Evolutionary conservation across 768 basidiomycete genomes (phyloP).

Genomic region (Coprinopsis sp.): DNA sequence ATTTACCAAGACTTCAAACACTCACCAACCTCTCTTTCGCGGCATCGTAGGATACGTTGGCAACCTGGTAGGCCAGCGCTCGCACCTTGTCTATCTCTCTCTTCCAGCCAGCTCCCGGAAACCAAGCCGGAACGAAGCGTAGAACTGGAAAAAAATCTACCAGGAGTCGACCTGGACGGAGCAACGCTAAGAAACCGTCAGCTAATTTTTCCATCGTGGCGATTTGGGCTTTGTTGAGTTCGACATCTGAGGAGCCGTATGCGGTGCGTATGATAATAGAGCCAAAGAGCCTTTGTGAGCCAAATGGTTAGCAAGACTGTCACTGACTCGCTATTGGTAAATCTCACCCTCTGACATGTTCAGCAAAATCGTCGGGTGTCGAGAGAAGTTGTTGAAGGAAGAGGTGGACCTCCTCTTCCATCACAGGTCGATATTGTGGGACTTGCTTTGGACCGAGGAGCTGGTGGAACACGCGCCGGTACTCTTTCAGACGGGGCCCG

Average conservation of each 20-base stretch:
- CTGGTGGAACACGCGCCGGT: constrained; percentile 41
- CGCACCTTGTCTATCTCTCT: not conserved
- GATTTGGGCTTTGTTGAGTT: constrained; percentile 25
- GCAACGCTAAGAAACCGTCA: not conserved
- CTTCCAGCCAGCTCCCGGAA: constrained; percentile 1
- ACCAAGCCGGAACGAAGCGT: not conserved
- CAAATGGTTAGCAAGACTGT: too few relatives aligned
- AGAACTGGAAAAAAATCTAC: not conserved
- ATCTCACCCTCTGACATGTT: constrained; percentile 7
- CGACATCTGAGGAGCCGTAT: constrained; percentile 25
- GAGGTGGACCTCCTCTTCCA: constrained; percentile 32
- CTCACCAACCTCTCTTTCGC: not conserved
- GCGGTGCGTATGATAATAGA: constrained; percentile 32
- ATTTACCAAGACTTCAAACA: not conserved
- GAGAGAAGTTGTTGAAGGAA: constrained; percentile 36
- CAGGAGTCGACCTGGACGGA: not conserved
- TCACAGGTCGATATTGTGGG: constrained; percentile 33
- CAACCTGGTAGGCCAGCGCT: not conserved
- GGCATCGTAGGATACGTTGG: not conserved
- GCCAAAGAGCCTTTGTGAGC: constrained; percentile 31
- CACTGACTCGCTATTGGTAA: not conserved
- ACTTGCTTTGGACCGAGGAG: constrained; percentile 34
- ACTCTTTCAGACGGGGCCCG: constrained; percentile 31
- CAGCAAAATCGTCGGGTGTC: constrained; percentile 16
- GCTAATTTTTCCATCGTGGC: not conserved